Evolutionary conservation across 768 basidiomycete genomes (phyloP).

Genomic region (Phallus indusiatus): DNA sequence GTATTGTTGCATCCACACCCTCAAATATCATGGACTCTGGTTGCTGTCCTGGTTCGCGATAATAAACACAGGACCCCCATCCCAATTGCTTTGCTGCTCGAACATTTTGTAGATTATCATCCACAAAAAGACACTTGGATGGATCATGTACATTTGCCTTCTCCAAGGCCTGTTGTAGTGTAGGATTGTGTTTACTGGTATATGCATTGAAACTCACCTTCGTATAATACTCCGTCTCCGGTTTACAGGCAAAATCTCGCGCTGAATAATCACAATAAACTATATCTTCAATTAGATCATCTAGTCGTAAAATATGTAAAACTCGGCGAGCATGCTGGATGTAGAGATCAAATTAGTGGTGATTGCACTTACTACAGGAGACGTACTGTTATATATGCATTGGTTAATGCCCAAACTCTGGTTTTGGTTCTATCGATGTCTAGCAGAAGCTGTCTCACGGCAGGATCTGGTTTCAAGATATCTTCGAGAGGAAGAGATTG

Average conservation of each 20-base stretch:
- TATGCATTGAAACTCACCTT: constrained; percentile 31
- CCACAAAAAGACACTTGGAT: constrained; percentile 67
- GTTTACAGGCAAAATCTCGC: constrained; percentile 69
- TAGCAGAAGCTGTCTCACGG: constrained; percentile 54
- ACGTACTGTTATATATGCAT: constrained; percentile 67
- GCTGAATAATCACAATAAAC: constrained; percentile 71
- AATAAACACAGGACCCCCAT: constrained; percentile 71
- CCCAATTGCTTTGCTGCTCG: constrained; percentile 52
- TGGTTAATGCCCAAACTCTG: constrained; percentile 80
- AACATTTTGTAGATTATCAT: constrained; percentile 67
- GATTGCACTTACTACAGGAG: neutral
- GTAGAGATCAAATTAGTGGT: constrained; percentile 5
- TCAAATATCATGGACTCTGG: constrained; percentile 28
- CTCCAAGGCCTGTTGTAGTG: constrained; percentile 46
- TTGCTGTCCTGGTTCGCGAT: constrained; percentile 45
- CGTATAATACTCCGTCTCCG: constrained; percentile 61
- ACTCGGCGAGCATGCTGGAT: constrained; percentile 74
- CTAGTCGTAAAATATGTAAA: constrained; percentile 58
- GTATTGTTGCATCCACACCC: constrained; percentile 44
- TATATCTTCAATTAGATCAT: constrained; percentile 60
- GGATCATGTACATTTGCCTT: constrained; percentile 54
- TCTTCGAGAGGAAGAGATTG: constrained; percentile 75
- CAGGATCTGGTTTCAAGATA: constrained; percentile 58
- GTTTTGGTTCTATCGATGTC: constrained; percentile 72
- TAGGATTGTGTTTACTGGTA: constrained; percentile 3